Conservation (phyloP, 164 flowering plant genomes). For the Paratinospora sagittata region DNA sequence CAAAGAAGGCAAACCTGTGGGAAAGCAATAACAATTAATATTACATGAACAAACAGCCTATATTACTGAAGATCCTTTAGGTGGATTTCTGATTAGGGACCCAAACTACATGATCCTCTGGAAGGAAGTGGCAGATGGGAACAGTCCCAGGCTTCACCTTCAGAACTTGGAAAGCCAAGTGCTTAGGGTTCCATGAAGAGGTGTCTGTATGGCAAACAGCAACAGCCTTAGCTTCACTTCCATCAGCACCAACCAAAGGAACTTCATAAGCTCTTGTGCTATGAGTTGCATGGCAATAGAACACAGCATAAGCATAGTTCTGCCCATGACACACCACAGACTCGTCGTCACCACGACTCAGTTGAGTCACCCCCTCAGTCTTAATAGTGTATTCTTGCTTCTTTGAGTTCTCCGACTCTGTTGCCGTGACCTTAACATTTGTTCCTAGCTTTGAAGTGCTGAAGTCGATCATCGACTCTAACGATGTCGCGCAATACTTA, state of each 20-base stretch:
- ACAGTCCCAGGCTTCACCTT: conserved; percentile 35
- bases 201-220: conserved; percentile 33
- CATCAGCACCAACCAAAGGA: conserved; percentile 28
- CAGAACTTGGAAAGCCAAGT: conserved; percentile 31
- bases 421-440: conserved; percentile 14
- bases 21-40: too few relatives aligned
- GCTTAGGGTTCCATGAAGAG: conserved; percentile 31
- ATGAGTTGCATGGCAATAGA: conserved; percentile 24
- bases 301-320: conserved; percentile 28
- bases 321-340: conserved; percentile 26
- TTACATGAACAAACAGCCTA: too few relatives aligned
- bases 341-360: conserved; percentile 3
- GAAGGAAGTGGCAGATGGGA: conserved; percentile 38
- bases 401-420: conserved; percentile 11
- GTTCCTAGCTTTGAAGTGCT: conserved; percentile 26
- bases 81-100: conserved; percentile 16
- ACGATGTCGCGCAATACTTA: conserved; percentile 30
- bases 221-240: conserved; percentile 23
- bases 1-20: too few relatives aligned
- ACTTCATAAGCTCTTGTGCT: conserved; percentile 23
- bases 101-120: conserved; percentile 28
- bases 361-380: conserved; percentile 10
- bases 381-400: conserved; percentile 18
- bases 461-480: conserved; percentile 35
- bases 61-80: too few relatives aligned